Evolutionary conservation across 2,329 filamentous ascomycete genomes (phyloP), one percentile per base, ranked within the genome.

Genomic region (Neofusicoccum sp.): DNA sequence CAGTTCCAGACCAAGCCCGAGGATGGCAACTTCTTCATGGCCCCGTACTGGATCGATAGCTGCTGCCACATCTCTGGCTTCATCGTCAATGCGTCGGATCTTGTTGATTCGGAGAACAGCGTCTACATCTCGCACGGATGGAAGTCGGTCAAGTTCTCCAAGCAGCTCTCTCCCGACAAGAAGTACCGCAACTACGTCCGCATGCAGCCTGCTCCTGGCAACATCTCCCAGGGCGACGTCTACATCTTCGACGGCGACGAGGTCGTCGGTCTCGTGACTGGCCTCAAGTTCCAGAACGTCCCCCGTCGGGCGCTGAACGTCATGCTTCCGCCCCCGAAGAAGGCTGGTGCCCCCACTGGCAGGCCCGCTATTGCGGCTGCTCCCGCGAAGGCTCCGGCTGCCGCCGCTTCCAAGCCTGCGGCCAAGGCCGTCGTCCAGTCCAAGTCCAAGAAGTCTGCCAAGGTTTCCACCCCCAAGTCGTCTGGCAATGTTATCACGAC

Each of bases 241-340:
- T 87, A 85, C 74, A 81, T 87, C 67, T 80, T 87, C 67, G 82
- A 86, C 31, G 83, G 82, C n/a, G 80, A 83, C 54, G 81, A 86
- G 67, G 83, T 87, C 64, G 78, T 87, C 65, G 84, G 83, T 63
- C 76, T 86, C 65, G 83, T 86, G 63, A 82, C 82, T 58, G 86
- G 87, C 56, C 81, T 90, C 68, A 87, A 87, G 75, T 90, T 90
- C 79, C 84, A 86, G 72, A 81, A 85, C 67, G 88, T 89, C 61
- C 87, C 88, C 39, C 87, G 88, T 69, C 84, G 85, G 69, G 80
- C 88, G 29, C 80, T 90, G 65, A 88, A 89, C 78, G 83, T 87
- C 68, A 84, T 91, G 73, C 78, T 91, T 66, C 87, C 88, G 61
- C 87, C 87, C 1, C 79, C 82, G 50, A 84, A 84, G 65, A 78